phyloP scores from a whole-genome alignment of 352 stramenopile genomes.

The Phytophthora palmivora region DNA sequence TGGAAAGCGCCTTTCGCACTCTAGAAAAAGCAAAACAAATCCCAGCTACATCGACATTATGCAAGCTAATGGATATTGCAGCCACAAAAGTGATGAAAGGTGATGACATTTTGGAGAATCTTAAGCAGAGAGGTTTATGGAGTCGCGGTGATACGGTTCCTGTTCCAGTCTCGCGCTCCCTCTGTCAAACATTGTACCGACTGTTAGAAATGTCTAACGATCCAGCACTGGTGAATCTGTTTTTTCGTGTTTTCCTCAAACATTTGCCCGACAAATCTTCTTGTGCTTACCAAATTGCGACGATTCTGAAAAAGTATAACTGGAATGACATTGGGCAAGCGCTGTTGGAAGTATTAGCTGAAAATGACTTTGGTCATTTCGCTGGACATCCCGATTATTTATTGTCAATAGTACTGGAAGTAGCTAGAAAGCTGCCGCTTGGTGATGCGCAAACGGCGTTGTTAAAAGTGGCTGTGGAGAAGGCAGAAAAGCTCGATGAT shows the following conservation, averaged over 20 bases:
- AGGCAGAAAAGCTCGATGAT: not conserved
- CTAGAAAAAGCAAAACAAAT: not conserved
- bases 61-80: conserved; percentile 6
- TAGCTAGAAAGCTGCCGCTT: conserved; percentile 1
- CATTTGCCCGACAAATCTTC: not conserved
- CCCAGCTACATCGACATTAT: conserved; percentile 1
- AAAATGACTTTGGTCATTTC: not conserved
- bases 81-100: conserved; percentile 1
- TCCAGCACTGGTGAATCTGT: conserved; percentile 12
- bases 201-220: conserved; percentile 15
- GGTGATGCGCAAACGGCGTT: conserved; percentile 1
- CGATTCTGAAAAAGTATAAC: conserved; percentile 13
- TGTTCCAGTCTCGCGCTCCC: not conserved
- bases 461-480: conserved; percentile 2
- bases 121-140: not conserved
- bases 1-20: not conserved
- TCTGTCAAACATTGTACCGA: conserved; percentile 5
- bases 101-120: not conserved
- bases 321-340: conserved; percentile 20
- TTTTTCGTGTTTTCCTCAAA: conserved; percentile 19
- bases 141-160: not conserved
- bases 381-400: not conserved
- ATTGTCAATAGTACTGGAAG: conserved; percentile 4
- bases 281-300: not conserved
- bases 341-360: not conserved